A percentile compares a stretch with the other conserved stretches of the same genome.
Conservation (phyloP, 2,329 filamentous ascomycete genomes). For the Hypoxylon sp. region DNA sequence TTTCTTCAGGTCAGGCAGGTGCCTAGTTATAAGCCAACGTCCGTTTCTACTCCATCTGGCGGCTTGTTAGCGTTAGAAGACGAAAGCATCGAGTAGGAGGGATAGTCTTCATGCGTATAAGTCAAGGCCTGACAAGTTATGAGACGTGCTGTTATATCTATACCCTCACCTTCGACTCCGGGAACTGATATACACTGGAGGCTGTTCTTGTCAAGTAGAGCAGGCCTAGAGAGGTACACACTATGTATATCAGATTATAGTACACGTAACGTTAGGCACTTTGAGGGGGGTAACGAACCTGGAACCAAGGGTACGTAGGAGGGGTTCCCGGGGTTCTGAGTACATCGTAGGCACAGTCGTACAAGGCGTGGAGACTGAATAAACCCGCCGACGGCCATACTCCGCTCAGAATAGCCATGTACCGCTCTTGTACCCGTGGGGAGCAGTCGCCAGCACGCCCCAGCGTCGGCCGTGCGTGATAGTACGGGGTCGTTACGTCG, state of each 20-base stretch:
- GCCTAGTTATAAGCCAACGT: neutral
- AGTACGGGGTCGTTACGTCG: slow-evolving; percentile 8
- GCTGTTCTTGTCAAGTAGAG: neutral
- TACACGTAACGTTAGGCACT: slow-evolving; percentile 32
- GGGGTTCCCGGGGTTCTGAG: slow-evolving; percentile 12
- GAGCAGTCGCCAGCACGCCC: too few species aligned
- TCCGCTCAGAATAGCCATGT: slow-evolving; percentile 19
- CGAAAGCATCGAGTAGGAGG: neutral
- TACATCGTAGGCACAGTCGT: slow-evolving; percentile 1
- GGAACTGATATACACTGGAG: neutral
- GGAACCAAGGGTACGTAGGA: slow-evolving; percentile 2
- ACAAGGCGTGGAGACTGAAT: slow-evolving; percentile 15
- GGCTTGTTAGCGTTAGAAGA: neutral
- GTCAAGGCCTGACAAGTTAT: neutral
- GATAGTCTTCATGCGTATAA: slow-evolving; percentile 11
- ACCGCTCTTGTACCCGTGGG: slow-evolving; percentile 12
- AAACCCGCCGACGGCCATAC: slow-evolving; percentile 11
- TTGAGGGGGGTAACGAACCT: slow-evolving; percentile 14
- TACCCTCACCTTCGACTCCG: neutral
- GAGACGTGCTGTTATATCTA: too few species aligned
- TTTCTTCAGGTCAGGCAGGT: neutral
- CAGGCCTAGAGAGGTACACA: too few species aligned
- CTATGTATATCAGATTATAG: neutral
- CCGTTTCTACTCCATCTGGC: neutral
- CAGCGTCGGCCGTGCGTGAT: too few species aligned